Percentiles rank a stretch among this genome's conserved stretches.
Evolutionary conservation across 371 early-diverging fungal genomes (phyloP).

Genomic region (Dinochytrium kinnereticum): DNA sequence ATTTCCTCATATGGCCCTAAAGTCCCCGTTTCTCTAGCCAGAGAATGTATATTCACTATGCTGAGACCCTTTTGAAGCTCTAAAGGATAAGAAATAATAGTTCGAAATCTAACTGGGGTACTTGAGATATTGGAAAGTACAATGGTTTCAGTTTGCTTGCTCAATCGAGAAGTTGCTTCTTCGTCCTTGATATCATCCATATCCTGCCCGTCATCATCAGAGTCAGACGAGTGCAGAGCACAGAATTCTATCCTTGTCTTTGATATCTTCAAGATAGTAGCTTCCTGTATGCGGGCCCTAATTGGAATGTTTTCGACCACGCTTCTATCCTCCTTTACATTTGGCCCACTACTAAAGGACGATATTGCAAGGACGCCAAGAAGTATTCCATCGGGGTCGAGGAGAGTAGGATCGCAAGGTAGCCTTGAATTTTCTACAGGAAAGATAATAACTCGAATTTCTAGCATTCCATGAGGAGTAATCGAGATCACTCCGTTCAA

Average conservation of each 20-base stretch:
- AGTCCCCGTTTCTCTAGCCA: constrained; percentile 60
- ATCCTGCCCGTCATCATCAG: constrained; percentile 49
- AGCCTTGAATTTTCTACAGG: constrained; percentile 65
- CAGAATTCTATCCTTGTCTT: constrained; percentile 68
- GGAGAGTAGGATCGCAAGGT: constrained; percentile 53
- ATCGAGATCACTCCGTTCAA: constrained; percentile 73
- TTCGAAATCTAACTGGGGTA: constrained; percentile 68
- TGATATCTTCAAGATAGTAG: constrained; percentile 68
- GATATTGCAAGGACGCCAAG: constrained; percentile 43
- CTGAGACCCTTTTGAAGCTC: constrained; percentile 68
- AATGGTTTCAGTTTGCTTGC: constrained; percentile 47
- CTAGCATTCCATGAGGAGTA: constrained; percentile 71
- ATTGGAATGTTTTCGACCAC: constrained; percentile 74
- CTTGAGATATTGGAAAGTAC: constrained; percentile 69
- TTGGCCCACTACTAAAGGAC: constrained; percentile 1
- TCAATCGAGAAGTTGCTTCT: neutral
- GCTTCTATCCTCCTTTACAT: constrained; percentile 31
- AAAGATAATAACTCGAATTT: constrained; percentile 76
- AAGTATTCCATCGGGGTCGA: constrained; percentile 62
- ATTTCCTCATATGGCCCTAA: constrained; percentile 66
- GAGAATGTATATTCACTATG: constrained; percentile 44
- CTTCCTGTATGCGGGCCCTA: constrained; percentile 69
- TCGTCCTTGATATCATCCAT: neutral
- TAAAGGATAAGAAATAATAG: constrained; percentile 73
- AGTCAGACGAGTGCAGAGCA: constrained; percentile 47